Conservation (phyloP, 306 rosid genomes). For the Arachis hypogaea region DNA sequence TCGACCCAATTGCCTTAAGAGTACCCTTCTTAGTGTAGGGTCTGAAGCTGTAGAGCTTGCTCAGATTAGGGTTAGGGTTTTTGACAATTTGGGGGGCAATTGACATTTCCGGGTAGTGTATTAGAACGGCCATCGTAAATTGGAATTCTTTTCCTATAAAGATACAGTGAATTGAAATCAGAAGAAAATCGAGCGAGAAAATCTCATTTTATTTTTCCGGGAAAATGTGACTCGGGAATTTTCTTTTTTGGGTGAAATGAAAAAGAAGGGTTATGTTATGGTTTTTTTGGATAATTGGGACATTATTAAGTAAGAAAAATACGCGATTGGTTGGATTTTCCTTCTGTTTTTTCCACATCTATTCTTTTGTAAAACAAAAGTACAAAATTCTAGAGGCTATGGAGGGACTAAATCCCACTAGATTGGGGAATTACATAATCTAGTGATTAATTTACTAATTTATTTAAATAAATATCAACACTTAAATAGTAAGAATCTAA, state of each 20-base stretch:
- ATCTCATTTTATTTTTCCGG: not conserved
- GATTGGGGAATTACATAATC: too few relatives aligned
- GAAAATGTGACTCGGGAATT: constrained; percentile 16
- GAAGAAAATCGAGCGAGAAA: constrained; percentile 30
- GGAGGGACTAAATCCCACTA: too few relatives aligned
- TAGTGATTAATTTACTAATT: too few relatives aligned
- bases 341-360: not conserved
- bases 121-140: constrained; percentile 60
- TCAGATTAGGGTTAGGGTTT: constrained; percentile 44
- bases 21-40: constrained; percentile 34
- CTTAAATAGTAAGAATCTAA: too few relatives aligned
- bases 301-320: constrained; percentile 16
- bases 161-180: constrained; percentile 1
- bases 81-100: constrained; percentile 33
- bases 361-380: not conserved
- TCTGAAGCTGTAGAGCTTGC: constrained; percentile 45
- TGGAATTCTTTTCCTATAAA: not conserved
- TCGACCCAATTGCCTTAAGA: constrained; percentile 38
- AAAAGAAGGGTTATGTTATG: constrained; percentile 8
- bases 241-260: not conserved
- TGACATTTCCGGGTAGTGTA: constrained; percentile 54
- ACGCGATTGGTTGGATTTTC: constrained; percentile 22
- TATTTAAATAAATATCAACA: too few relatives aligned
- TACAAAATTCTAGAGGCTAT: not conserved
- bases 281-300: constrained; percentile 25